Base-by-base conservation (phyloP, 2,329 filamentous ascomycete species). In the Arthrinium phaeospermum region DNA sequence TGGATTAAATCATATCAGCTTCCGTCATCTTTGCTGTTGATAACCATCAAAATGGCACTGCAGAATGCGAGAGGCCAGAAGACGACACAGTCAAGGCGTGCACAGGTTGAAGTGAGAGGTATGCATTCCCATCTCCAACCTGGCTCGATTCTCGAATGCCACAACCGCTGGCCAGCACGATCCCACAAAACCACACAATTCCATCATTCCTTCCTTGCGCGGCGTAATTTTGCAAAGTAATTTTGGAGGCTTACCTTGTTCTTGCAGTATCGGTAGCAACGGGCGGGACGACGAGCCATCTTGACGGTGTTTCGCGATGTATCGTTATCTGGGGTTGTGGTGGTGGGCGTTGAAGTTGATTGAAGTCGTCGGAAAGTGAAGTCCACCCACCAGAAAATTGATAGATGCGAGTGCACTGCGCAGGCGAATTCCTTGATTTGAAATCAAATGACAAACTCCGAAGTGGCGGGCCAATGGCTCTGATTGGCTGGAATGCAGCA, bases 261-360 rank as follows among this genome's bases (percentile, higher is more conserved):
- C 94, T 99, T 99, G 95, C 96, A 99, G 94, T 99, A 99, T 85
- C 96, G 93, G 92, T 98, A 99, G 91, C 96, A 99, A 91, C 96
- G 94, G 85, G 96, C 96, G 85, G 96, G 96, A 93, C 96, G 95
- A 88, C 96, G 95, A 85, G 96, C 96, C 96, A 99, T 99, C 90
- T 92, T 95, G 92, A 92, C 91, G 87, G 89, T 88, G 87, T 90
- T 87, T 82, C 79, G 79, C 75, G 79, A 78, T 81, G 84, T 75
- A 74, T 77, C 76, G 77, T 79, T 76, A 76, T 79, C 73, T 79
- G 80, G 81, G 77, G 81, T 82, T 77, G 82, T 83, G 74, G 75
- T 64, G 72, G 71, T 77, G 76, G 49, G 34, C 57, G 57, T 64
- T 64, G 57, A 41, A 64, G 57, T 64, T 64, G 57, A 64, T 64